A percentile compares a stretch with the other conserved stretches of the same genome.
phyloP scores from a whole-genome alignment of 1,139 yeast genomes.

The Yamadazyma mexicana region DNA sequence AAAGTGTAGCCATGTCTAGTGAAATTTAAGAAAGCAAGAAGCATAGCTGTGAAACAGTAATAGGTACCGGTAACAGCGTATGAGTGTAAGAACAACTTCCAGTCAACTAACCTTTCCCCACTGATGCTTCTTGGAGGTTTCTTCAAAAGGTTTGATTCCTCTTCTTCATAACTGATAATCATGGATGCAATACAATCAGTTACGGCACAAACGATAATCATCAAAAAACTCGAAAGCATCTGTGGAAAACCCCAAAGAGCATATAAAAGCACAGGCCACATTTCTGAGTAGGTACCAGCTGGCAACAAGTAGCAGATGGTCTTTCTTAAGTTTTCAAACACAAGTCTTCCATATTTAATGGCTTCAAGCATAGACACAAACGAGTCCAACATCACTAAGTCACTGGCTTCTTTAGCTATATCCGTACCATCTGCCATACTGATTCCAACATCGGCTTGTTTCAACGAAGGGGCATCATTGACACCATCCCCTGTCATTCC shows the following conservation, averaged over 20 bases:
- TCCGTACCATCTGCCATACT: constrained; percentile 54
- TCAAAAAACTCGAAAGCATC: constrained; percentile 48
- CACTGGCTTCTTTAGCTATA: constrained; percentile 60
- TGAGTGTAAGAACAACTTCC: constrained; percentile 41
- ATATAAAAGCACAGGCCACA: constrained; percentile 53
- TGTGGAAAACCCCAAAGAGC: constrained; percentile 53
- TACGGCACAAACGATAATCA: constrained; percentile 52
- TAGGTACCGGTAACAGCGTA: constrained; percentile 46
- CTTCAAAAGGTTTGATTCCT: constrained; percentile 43
- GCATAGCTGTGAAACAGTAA: constrained; percentile 42
- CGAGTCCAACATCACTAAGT: constrained; percentile 43
- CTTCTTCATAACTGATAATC: constrained; percentile 45
- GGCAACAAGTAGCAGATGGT: constrained; percentile 52
- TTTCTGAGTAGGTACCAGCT: constrained; percentile 54
- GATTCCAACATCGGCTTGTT: constrained; percentile 54
- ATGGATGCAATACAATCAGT: constrained; percentile 51
- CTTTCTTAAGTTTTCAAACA: constrained; percentile 52
- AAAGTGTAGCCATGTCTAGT: constrained; percentile 40
- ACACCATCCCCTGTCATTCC: constrained; percentile 59
- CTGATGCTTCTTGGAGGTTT: constrained; percentile 46
- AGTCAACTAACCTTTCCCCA: constrained; percentile 45
- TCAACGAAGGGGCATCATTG: constrained; percentile 53
- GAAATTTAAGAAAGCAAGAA: constrained; percentile 43
- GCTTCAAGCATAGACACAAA: constrained; percentile 52
- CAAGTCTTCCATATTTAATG: constrained; percentile 47